A percentile compares a stretch with the other conserved stretches of the same genome.
Evolutionary conservation across 805 yeast species (phyloP).

Genomic region (Candida chilensis): DNA sequence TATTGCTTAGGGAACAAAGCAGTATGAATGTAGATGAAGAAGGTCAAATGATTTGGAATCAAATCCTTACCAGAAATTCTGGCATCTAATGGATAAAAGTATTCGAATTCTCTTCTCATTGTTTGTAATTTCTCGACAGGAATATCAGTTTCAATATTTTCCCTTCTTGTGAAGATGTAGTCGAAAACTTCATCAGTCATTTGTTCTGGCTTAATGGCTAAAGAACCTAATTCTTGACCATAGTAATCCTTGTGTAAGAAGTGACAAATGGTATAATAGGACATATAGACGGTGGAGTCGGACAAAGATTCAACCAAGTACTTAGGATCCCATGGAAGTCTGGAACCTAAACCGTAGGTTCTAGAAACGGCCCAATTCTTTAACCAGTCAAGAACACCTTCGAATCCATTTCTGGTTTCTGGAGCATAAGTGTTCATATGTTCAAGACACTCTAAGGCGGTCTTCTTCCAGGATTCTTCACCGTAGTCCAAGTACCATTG

Average conservation of each 20-base stretch:
- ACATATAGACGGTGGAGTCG: constrained; percentile 93
- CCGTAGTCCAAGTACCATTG: constrained; percentile 99
- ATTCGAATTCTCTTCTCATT: constrained; percentile 91
- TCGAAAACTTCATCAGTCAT: constrained; percentile 93
- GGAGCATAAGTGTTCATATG: constrained; percentile 69
- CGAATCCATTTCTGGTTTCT: constrained; percentile 87
- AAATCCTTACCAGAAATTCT: constrained; percentile 94
- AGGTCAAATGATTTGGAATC: constrained; percentile 94
- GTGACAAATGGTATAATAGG: constrained; percentile 87
- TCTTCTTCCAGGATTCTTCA: constrained; percentile 81
- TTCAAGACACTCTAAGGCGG: constrained; percentile 71
- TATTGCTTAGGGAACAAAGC: constrained; percentile 83
- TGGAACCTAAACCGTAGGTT: constrained; percentile 92
- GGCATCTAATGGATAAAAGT: constrained; percentile 90
- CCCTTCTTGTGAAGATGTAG: constrained; percentile 72
- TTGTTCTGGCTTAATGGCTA: constrained; percentile 69
- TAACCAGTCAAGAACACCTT: constrained; percentile 91
- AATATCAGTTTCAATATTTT: constrained; percentile 46
- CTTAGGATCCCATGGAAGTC: constrained; percentile 93
- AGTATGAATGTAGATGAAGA: constrained; percentile 87
- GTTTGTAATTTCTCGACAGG: constrained; percentile 57
- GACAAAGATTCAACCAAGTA: constrained; percentile 91
- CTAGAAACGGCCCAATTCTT: constrained; percentile 98
- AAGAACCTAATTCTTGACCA: constrained; percentile 68
- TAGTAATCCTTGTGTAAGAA: constrained; percentile 79